phyloP scores from a whole-genome alignment of 2,329 filamentous ascomycete species.

The Polytolypa hystricis region DNA sequence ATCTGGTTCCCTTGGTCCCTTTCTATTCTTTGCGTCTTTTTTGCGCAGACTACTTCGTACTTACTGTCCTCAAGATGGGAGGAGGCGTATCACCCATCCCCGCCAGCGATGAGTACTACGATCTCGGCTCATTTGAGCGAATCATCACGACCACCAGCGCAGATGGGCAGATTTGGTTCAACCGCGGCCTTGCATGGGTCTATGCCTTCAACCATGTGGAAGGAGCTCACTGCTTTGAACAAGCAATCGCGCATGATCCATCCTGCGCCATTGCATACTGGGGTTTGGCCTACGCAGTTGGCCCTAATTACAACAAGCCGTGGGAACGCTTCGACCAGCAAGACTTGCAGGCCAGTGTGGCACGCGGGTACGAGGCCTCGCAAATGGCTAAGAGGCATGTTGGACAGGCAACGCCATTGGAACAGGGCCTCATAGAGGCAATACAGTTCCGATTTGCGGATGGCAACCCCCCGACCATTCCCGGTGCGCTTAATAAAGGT shows the following conservation, averaged over 20 bases:
- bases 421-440: slow-evolving; percentile 53
- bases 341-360: slow-evolving; percentile 44
- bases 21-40: too few species aligned
- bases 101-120: too few species aligned
- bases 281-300: slow-evolving; percentile 50
- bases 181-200: slow-evolving; percentile 60
- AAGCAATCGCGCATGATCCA: slow-evolving; percentile 27
- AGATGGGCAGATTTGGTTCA: slow-evolving; percentile 55
- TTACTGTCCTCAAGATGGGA: too few species aligned
- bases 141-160: slow-evolving; percentile 42
- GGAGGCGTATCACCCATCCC: too few species aligned
- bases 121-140: slow-evolving; percentile 51
- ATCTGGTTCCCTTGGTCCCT: too few species aligned
- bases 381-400: slow-evolving; percentile 33
- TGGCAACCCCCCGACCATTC: slow-evolving; percentile 44
- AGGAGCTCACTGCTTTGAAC: slow-evolving; percentile 40
- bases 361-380: slow-evolving; percentile 37
- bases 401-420: slow-evolving; percentile 36
- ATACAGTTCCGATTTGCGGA: slow-evolving; percentile 51
- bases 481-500: slow-evolving; percentile 43
- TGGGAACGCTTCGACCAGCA: slow-evolving; percentile 56
- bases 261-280: slow-evolving; percentile 36
- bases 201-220: slow-evolving; percentile 72
- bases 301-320: slow-evolving; percentile 65
- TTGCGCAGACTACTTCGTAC: too few species aligned